These are phyloP conservation scores for Ustilago cynodontis DNA, from an alignment of 1,284 basidiomycete genomes.

Conservation along the genomic window DNA sequence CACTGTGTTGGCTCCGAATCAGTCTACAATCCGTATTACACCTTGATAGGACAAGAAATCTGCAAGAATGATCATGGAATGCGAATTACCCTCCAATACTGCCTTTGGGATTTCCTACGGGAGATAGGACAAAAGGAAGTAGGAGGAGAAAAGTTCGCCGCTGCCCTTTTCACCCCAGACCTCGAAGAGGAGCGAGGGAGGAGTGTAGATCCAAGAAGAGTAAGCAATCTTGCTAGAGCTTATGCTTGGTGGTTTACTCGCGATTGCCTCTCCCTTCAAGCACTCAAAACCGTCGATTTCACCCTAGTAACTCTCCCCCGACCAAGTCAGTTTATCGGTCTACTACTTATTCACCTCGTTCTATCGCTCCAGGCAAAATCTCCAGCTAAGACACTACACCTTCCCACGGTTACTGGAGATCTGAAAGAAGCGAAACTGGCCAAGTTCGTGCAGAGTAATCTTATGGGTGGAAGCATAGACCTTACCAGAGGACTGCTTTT, in stretches of 20 bases:
- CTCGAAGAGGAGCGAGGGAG: constrained; percentile 64
- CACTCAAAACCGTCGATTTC: constrained; percentile 70
- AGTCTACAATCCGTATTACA: constrained; percentile 93
- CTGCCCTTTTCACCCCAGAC: constrained; percentile 71
- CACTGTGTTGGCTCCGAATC: constrained; percentile 82
- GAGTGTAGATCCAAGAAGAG: constrained; percentile 68
- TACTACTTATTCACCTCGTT: constrained; percentile 54
- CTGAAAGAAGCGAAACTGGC: constrained; percentile 17
- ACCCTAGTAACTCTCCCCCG: constrained; percentile 34
- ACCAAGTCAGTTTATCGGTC: constrained; percentile 52
- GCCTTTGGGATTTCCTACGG: constrained; percentile 95
- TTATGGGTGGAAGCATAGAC: constrained; percentile 49
- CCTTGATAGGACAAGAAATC: constrained; percentile 77
- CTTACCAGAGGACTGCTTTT: constrained; percentile 56
- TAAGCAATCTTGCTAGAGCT: constrained; percentile 80
- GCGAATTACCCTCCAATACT: constrained; percentile 93
- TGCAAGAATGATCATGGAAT: constrained; percentile 74
- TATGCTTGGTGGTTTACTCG: constrained; percentile 88
- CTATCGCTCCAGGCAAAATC: constrained; percentile 53
- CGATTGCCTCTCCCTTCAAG: constrained; percentile 80
- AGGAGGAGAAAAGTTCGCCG: constrained; percentile 83
- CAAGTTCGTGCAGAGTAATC: constrained; percentile 38
- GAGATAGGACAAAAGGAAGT: constrained; percentile 87
- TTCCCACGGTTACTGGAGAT: constrained; percentile 16
- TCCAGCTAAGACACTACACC: constrained; percentile 40